These are phyloP conservation scores for Gentiana dahurica DNA, from an alignment of 257 asterid species.

Conservation along the genomic window DNA sequence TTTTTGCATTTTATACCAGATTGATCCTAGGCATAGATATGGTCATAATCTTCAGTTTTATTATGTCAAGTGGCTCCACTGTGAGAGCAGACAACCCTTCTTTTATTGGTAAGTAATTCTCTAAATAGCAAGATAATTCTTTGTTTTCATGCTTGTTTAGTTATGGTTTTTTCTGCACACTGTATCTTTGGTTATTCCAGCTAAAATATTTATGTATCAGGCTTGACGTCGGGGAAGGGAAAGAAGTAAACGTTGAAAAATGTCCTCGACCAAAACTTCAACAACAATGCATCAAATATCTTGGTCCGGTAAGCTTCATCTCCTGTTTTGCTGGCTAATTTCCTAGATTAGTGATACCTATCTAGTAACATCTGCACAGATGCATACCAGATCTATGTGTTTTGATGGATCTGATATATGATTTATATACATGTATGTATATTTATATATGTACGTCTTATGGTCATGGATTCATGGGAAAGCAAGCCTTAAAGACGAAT, in stretches of 20 bases:
- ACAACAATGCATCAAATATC: constrained; percentile 83
- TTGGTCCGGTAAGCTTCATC: constrained; percentile 61
- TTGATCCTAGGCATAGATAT: constrained; percentile 84
- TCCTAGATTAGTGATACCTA: neutral
- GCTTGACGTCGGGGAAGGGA: constrained; percentile 85
- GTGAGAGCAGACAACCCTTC: constrained; percentile 72
- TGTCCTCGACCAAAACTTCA: constrained; percentile 65
- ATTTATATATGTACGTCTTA: no score
- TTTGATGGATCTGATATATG: no score
- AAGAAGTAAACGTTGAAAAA: constrained; percentile 64
- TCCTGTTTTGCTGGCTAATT: neutral
- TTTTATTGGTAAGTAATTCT: constrained; percentile 58
- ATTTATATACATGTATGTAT: no score
- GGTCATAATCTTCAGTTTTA: constrained; percentile 86
- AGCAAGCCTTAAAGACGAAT: neutral
- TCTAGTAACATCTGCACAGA: no score
- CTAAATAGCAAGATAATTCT: neutral
- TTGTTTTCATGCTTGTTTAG: constrained; percentile 1
- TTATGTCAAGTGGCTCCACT: constrained; percentile 63
- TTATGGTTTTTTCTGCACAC: neutral
- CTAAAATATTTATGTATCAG: constrained; percentile 19
- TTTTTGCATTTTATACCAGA: constrained; percentile 23
- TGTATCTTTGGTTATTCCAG: neutral
- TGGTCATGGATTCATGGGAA: no score
- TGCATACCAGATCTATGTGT: no score